Evolutionary conservation across 805 yeast species (phyloP), one percentile per base, ranked within the genome.

Genomic region (Sugiyamaella valdiviana): DNA sequence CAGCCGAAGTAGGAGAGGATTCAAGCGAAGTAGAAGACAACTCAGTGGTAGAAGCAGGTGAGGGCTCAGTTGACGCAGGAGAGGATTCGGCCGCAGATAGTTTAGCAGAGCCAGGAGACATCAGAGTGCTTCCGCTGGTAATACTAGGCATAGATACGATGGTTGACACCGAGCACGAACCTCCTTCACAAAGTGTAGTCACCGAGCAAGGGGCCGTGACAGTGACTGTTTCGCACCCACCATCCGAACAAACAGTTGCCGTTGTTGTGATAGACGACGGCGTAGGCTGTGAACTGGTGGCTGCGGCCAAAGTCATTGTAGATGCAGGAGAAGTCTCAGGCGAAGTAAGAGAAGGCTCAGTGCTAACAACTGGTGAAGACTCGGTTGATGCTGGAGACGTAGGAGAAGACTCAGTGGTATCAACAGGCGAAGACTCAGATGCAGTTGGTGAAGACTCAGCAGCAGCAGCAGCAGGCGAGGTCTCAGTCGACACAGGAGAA

Each of bases 1-100:
- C 76, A 76, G 55, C 80, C 78, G 53, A 68, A 82, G 52, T 81
- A 83, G 61, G 95, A 85, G 32, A 20, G n/a, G 42, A 39, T 29
- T 21, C 17, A 21, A 15, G 16, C 7, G 29, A 26, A 19, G 24
- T 17, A 12, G 42, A 38, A 6, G 5, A 26, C 22, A 15, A 32
- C n/a, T 45, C 26, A 14, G 41, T 12, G 5, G 47, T 6, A 42
- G 21, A 20, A 10, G 20, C 36, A 6, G 46, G 35, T 9, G 22
- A 15, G 26, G 32, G 14, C 15, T 12, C 16, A 14, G 32, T 14
- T 10, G 29, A 6, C 6, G 9, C 9, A 9, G 26, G 26, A 23
- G 26, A 23, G 6, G 6, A 9, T 23, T 23, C 26, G 9, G 26
- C 26, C 9, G 26, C 6, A 6, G 26, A 6, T 23, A 9, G 6